Percentiles rank a stretch among this genome's conserved stretches.
Conservation (phyloP, 345 rosid species). For the Lepidium africanum region DNA sequence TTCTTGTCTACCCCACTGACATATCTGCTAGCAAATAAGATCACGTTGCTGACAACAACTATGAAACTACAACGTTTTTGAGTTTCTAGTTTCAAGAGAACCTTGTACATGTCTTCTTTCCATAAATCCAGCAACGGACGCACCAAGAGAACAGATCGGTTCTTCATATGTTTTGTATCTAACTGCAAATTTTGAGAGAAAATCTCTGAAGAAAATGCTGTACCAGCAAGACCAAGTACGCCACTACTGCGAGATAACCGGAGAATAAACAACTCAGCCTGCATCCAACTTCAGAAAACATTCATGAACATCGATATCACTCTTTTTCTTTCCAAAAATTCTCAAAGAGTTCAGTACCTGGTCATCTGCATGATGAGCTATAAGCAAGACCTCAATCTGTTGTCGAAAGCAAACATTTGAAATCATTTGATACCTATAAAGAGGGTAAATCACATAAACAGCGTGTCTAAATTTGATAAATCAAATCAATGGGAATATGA, state of each 20-base stretch:
- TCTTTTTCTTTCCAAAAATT: background rate
- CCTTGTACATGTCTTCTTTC: conserved; percentile 84
- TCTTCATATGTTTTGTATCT: conserved; percentile 26
- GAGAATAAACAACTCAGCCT: conserved; percentile 86
- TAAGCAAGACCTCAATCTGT: conserved; percentile 61
- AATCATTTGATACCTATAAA: conserved; percentile 55
- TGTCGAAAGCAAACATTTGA: conserved; percentile 50
- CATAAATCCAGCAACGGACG: conserved; percentile 69
- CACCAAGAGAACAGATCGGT: conserved; percentile 54
- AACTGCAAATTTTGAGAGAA: conserved; percentile 34
- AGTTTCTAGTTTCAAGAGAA: conserved; percentile 15
- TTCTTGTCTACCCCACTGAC: conserved; percentile 38
- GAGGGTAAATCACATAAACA: background rate
- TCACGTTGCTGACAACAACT: background rate
- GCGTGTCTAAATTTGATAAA: background rate
- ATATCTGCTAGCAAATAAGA: conserved; percentile 42
- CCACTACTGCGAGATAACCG: conserved; percentile 89
- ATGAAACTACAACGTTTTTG: background rate
- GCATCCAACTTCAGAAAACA: conserved; percentile 33
- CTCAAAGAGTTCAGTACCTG: conserved; percentile 43
- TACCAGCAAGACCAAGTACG: conserved; percentile 95
- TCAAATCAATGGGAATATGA: background rate
- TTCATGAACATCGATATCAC: background rate
- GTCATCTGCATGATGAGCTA: conserved; percentile 94
- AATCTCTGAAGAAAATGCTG: conserved; percentile 68